Evolutionary conservation across 1,284 basidiomycete species (phyloP).

Genomic region (Cystobasidiaceae sp.): DNA sequence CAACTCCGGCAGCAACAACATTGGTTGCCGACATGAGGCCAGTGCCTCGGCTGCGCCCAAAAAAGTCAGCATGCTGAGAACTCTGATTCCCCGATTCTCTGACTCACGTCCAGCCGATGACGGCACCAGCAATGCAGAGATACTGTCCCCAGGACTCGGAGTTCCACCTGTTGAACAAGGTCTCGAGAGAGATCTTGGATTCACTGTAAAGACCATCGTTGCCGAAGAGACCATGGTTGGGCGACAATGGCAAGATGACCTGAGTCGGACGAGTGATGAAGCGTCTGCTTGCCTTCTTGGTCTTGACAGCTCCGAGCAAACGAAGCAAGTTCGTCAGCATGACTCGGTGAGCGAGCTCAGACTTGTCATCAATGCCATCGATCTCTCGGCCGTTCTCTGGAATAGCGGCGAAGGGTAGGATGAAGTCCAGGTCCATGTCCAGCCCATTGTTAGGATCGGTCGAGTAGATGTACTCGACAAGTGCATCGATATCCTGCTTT

Average conservation of each 20-base stretch:
- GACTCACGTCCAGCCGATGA: constrained; percentile 66
- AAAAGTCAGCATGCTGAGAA: constrained; percentile 32
- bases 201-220: constrained; percentile 98
- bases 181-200: constrained; percentile 96
- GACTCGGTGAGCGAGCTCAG: constrained; percentile 90
- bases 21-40: constrained; percentile 95
- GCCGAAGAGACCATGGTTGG: constrained; percentile 95
- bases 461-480: constrained; percentile 96
- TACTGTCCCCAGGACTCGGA: constrained; percentile 99
- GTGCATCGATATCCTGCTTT: constrained; percentile 92
- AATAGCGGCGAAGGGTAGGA: constrained; percentile 95
- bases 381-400: constrained; percentile 98
- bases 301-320: constrained; percentile 92
- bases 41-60: constrained; percentile 90
- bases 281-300: constrained; percentile 91
- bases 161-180: constrained; percentile 93
- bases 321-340: constrained; percentile 74
- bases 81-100: background rate
- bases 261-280: constrained; percentile 97
- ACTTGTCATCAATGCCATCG: constrained; percentile 91
- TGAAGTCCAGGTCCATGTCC: constrained; percentile 96
- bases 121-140: constrained; percentile 92
- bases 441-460: constrained; percentile 56
- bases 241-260: constrained; percentile 92
- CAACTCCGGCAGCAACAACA: constrained; percentile 88